Evolutionary conservation across 1,139 yeast genomes (phyloP), one percentile per base, ranked within the genome.

Genomic region (Saccharomycopsis hybrid): DNA sequence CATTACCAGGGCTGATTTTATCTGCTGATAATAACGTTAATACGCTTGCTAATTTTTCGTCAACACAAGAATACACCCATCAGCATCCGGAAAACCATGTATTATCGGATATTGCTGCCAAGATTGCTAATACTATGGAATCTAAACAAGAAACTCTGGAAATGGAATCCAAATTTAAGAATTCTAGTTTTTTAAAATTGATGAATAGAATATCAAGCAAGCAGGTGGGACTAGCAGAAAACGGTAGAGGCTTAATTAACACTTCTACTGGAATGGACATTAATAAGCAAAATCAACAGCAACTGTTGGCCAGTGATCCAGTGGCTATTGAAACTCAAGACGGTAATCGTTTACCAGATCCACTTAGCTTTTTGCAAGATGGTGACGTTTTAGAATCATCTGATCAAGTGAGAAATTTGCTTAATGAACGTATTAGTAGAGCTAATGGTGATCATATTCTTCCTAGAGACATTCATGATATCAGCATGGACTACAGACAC

Each of bases 151-250:
- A 42, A 3, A 47, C 52, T 1, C 48, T 57, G 18, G 50, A 47
- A 9, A 11, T 52, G 39, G 31, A 39, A 5, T 13, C 33, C 1
- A 63, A 62, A 48, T 61, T 62, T 41, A 55, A 60, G 43, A 58
- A 62, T 29, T 61, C 64, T 3, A 55, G 57, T 29, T 63, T 63
- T 51, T 46, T 63, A 13, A 57, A 60, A 31, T 42, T 63, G 33
- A 63, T 63, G 66, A 56, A 55, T 25, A 50, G 51, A 43, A 61
- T 63, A 4, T 52, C 60, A 7, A 50, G 54, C 3, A 63, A 64
- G 1, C 47, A 61, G 41, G 60, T 63, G 31, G 56, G 54, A 13
- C 48, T 63, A 5, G 56, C 57, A n/a, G 51, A 59, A 1, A 59
- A 58, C 13, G 63, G 62, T 24, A 56, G 61, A 7, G 58, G 58